These are phyloP conservation scores for Adenanthera pavonina DNA, from an alignment of 306 rosid species.

Conservation along the genomic window DNA sequence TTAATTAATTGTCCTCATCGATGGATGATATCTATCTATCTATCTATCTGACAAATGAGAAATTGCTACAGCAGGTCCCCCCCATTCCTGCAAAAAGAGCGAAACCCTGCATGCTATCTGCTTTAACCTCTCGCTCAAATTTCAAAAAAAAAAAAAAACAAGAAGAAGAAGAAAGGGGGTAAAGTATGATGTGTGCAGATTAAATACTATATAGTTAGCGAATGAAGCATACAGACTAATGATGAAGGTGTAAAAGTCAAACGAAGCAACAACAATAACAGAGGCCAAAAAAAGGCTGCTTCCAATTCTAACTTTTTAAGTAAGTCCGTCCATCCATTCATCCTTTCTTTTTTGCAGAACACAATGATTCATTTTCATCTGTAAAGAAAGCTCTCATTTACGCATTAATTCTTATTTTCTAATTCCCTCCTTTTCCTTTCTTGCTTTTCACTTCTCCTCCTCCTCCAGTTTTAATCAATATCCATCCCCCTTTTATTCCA, in stretches of 20 bases:
- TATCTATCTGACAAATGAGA: background rate
- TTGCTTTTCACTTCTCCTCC: slow-evolving; percentile 19
- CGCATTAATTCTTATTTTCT: background rate
- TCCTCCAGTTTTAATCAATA: background rate
- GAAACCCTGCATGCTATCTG: background rate
- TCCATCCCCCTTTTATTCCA: background rate
- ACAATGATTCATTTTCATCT: slow-evolving; percentile 17
- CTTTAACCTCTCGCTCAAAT: background rate
- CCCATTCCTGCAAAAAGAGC: background rate
- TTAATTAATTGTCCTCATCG: too few species aligned
- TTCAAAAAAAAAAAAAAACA: background rate
- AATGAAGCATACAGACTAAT: background rate
- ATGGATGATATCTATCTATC: too few species aligned
- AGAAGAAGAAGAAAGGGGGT: background rate
- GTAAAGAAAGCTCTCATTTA: background rate
- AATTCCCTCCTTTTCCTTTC: background rate
- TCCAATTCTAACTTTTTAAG: slow-evolving; percentile 11
- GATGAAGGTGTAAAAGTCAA: slow-evolving; percentile 16
- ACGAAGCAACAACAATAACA: background rate
- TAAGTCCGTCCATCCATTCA: background rate
- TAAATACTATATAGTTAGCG: background rate
- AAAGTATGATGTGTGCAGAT: background rate
- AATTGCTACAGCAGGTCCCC: background rate
- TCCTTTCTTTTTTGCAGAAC: background rate
- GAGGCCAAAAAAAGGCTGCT: background rate